These are phyloP conservation scores for Coelastrella sp. DNA, from an alignment of 139 green algal genomes.

Conservation along the genomic window DNA sequence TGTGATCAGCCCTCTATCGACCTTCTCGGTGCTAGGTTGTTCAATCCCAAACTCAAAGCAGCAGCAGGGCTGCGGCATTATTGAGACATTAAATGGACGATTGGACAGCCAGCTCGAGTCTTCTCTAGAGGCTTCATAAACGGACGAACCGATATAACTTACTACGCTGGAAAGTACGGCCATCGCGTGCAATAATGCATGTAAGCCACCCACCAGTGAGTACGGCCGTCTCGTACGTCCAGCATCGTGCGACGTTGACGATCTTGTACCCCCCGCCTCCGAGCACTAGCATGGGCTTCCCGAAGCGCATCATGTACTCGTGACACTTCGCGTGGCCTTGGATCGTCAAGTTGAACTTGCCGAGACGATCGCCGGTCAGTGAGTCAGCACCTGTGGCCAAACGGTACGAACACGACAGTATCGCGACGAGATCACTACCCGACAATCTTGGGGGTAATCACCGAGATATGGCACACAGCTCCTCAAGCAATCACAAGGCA, in stretches of 20 bases:
- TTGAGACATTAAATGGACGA: no score
- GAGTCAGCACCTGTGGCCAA: slow-evolving; percentile 24
- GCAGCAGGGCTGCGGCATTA: no score
- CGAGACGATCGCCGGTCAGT: slow-evolving; percentile 91
- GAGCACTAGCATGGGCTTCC: slow-evolving; percentile 90
- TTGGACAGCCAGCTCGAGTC: no score
- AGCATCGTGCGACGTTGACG: slow-evolving; percentile 96
- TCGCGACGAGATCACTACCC: no score
- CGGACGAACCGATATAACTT: no score
- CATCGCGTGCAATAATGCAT: neutral
- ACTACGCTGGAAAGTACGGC: no score
- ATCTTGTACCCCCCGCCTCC: slow-evolving; percentile 98
- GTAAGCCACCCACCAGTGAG: slow-evolving; percentile 56
- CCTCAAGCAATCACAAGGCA: neutral
- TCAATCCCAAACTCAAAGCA: no score
- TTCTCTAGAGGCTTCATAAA: no score
- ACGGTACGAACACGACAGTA: neutral
- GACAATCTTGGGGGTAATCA: no score
- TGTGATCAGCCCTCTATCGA: no score
- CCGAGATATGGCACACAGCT: no score
- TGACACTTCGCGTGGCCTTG: slow-evolving; percentile 90
- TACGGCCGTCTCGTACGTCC: slow-evolving; percentile 94
- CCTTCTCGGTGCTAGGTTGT: no score
- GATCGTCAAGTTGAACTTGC: slow-evolving; percentile 95
- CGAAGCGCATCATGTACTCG: slow-evolving; percentile 82